phyloP scores from a whole-genome alignment of 2,329 filamentous ascomycete genomes.

The Shiraia bambusicola region DNA sequence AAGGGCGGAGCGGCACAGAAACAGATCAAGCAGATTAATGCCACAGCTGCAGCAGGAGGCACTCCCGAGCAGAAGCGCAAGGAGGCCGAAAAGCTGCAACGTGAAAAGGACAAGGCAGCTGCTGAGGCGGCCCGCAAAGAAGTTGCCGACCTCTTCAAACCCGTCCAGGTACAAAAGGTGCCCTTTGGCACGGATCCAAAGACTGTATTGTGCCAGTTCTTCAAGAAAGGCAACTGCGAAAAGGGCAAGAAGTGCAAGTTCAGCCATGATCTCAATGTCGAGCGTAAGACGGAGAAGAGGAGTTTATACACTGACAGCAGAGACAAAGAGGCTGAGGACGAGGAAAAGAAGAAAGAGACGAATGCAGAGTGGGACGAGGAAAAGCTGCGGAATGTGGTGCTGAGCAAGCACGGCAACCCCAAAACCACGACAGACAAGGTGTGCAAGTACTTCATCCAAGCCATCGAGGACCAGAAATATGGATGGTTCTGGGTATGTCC shows the following conservation, averaged over 20 bases:
- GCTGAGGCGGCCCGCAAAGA: conserved; percentile 83
- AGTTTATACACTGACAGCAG: conserved; percentile 86
- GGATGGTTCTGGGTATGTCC: conserved; percentile 99
- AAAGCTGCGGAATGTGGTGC: conserved; percentile 83
- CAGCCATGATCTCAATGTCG: conserved; percentile 83
- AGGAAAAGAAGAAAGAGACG: conserved; percentile 83
- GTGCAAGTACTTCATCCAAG: conserved; percentile 97
- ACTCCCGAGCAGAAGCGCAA: conserved; percentile 87
- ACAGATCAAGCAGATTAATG: conserved; percentile 77
- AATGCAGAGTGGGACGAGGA: conserved; percentile 98
- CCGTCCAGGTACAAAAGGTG: conserved; percentile 94
- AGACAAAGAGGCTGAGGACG: conserved; percentile 67
- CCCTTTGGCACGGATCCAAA: conserved; percentile 98
- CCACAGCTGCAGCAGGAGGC: conserved; percentile 63
- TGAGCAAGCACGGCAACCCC: conserved; percentile 97
- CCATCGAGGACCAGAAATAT: conserved; percentile 97
- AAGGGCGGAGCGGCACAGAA: conserved; percentile 90
- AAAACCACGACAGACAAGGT: conserved; percentile 96
- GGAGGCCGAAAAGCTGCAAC: conserved; percentile 62
- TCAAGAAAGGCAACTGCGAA: conserved; percentile 94
- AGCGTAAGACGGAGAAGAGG: conserved; percentile 90
- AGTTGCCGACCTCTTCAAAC: conserved; percentile 79
- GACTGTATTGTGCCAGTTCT: conserved; percentile 94
- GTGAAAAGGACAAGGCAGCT: conserved; percentile 87
- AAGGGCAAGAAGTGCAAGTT: conserved; percentile 97